These are phyloP conservation scores for Boletus vinaceobasis DNA, from an alignment of 768 basidiomycete species.

Conservation along the genomic window DNA sequence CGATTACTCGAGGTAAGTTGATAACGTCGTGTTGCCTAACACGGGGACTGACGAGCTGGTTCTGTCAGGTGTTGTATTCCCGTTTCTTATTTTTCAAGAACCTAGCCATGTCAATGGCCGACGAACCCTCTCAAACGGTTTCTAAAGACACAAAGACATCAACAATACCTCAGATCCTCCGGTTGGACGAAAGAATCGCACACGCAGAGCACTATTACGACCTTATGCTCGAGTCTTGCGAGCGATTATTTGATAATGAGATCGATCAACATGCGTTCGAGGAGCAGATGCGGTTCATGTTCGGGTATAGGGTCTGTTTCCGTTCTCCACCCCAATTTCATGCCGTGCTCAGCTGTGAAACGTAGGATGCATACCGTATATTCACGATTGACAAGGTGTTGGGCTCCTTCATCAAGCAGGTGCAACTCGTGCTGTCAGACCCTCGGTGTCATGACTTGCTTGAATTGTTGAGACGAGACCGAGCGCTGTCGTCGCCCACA, in stretches of 20 bases:
- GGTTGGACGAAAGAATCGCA: constrained; percentile 35
- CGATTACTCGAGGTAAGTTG: constrained; percentile 78
- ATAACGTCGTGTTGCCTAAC: background rate
- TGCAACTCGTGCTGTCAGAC: constrained; percentile 68
- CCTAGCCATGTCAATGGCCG: constrained; percentile 50
- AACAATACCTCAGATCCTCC: constrained; percentile 24
- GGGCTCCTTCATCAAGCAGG: constrained; percentile 86
- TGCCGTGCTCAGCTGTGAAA: background rate
- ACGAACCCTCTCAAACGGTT: constrained; percentile 15
- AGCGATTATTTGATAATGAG: constrained; percentile 89
- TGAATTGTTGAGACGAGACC: constrained; percentile 66
- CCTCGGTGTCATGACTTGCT: constrained; percentile 68
- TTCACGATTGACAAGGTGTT: constrained; percentile 95
- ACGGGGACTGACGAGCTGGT: background rate
- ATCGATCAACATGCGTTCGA: constrained; percentile 85
- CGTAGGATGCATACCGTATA: constrained; percentile 75
- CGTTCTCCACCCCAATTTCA: background rate
- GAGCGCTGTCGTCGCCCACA: constrained; percentile 54
- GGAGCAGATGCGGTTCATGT: constrained; percentile 85
- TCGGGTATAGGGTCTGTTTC: constrained; percentile 65
- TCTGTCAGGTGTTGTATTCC: constrained; percentile 69
- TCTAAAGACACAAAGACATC: constrained; percentile 32
- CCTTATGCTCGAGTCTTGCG: constrained; percentile 80
- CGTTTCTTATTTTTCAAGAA: constrained; percentile 78
- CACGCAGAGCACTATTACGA: constrained; percentile 74